Evolutionary conservation across 1,139 yeast genomes (phyloP).

Genomic region (Yamadazyma taylorii): DNA sequence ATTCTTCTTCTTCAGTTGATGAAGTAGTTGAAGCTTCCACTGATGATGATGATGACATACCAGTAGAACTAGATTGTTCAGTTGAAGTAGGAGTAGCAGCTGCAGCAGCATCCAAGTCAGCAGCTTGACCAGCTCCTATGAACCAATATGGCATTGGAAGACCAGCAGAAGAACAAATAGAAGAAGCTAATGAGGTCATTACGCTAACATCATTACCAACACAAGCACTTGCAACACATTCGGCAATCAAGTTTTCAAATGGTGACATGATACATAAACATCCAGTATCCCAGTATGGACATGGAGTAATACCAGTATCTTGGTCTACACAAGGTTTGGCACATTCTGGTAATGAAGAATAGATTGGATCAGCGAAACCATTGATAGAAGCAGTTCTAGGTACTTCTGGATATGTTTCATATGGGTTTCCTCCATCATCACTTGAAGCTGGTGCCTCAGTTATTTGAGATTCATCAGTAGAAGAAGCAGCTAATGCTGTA

Average conservation of each 20-base stretch:
- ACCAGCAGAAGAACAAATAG: constrained; percentile 29
- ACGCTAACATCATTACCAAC: constrained; percentile 22
- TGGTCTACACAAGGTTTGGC: constrained; percentile 27
- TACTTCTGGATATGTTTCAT: constrained; percentile 36
- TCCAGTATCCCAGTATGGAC: constrained; percentile 44
- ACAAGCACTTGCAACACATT: constrained; percentile 32
- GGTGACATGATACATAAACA: constrained; percentile 38
- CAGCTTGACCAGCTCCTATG: constrained; percentile 1
- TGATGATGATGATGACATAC: constrained; percentile 3
- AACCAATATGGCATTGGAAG: constrained; percentile 28
- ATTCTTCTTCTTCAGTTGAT: neutral
- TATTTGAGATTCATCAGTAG: neutral
- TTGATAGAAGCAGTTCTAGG: constrained; percentile 42
- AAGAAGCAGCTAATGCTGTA: constrained; percentile 1
- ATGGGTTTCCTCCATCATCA: constrained; percentile 19
- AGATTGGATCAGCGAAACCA: constrained; percentile 44
- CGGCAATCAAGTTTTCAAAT: constrained; percentile 27
- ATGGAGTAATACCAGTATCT: constrained; percentile 30
- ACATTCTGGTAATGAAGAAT: constrained; percentile 27
- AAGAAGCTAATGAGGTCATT: constrained; percentile 26
- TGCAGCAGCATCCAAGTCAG: constrained; percentile 8
- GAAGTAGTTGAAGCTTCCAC: neutral
- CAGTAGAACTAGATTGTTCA: constrained; percentile 1
- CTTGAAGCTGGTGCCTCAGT: constrained; percentile 1
- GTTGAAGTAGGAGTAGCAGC: neutral